Percentiles rank a stretch among this genome's conserved stretches.
These are phyloP conservation scores for Venturia oleaginea DNA, from an alignment of 2,329 filamentous ascomycete species.

Conservation along the genomic window DNA sequence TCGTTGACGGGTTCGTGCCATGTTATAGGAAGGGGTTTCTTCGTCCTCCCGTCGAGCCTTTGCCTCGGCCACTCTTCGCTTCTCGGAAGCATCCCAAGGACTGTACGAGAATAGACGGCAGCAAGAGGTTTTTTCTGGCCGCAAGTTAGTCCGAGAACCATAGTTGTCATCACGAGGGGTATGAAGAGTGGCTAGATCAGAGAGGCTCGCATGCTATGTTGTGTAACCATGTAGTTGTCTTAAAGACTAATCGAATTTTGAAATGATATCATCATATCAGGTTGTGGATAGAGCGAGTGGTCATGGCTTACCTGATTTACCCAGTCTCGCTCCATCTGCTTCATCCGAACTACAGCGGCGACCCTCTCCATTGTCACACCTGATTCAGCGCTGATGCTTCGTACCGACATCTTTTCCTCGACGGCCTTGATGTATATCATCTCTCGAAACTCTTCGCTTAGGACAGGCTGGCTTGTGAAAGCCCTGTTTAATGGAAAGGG, in stretches of 20 bases:
- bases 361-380: constrained; percentile 76
- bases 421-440: constrained; percentile 64
- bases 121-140: constrained; percentile 67
- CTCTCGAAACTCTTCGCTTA: constrained; percentile 64
- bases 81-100: constrained; percentile 71
- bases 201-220: constrained; percentile 53
- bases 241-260: constrained; percentile 99
- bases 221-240: constrained; percentile 91
- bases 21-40: constrained; percentile 26
- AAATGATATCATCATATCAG: constrained; percentile 60
- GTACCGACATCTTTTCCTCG: constrained; percentile 56
- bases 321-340: constrained; percentile 78
- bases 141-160: neutral
- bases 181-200: constrained; percentile 41
- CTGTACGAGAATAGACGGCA: constrained; percentile 63
- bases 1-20: constrained; percentile 56
- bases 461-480: constrained; percentile 63
- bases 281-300: neutral
- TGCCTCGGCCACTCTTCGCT: constrained; percentile 23
- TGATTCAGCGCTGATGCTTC: constrained; percentile 67
- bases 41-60: neutral
- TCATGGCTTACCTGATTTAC: constrained; percentile 56
- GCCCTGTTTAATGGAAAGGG: constrained; percentile 68
- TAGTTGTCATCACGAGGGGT: constrained; percentile 13
- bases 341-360: constrained; percentile 75